phyloP scores from a whole-genome alignment of 2,329 filamentous ascomycete species.

The Clonostachys solani region DNA sequence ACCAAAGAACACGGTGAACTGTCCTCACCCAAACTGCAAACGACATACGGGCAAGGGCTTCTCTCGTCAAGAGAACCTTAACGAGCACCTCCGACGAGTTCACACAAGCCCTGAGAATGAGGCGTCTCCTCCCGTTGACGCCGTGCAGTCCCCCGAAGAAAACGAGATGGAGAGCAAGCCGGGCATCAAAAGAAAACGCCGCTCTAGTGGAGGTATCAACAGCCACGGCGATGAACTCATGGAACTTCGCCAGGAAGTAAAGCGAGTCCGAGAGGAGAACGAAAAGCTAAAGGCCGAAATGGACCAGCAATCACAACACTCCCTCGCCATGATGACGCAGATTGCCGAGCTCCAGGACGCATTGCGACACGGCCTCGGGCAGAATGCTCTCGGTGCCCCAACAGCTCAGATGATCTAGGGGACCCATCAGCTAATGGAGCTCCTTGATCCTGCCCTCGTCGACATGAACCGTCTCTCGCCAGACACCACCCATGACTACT shows the following conservation, averaged over 20 bases:
- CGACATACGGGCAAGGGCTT: conserved; percentile 85
- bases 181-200: conserved; percentile 43
- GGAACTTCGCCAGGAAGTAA: conserved; percentile 60
- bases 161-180: conserved; percentile 37
- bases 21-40: conserved; percentile 83
- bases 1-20: conserved; percentile 82
- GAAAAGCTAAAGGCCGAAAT: conserved; percentile 50
- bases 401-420: conserved; percentile 35
- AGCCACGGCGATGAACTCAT: conserved; percentile 36
- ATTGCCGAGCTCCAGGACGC: conserved; percentile 40
- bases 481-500: no score
- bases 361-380: conserved; percentile 25
- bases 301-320: conserved; percentile 41
- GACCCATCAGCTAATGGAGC: neutral
- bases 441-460: no score
- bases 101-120: conserved; percentile 53
- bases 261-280: conserved; percentile 62
- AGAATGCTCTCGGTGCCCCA: conserved; percentile 25
- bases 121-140: conserved; percentile 20
- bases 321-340: conserved; percentile 42
- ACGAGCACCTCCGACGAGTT: conserved; percentile 89
- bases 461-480: no score
- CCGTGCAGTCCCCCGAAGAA: conserved; percentile 35
- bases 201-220: conserved; percentile 17
- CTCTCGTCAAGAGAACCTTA: conserved; percentile 88